These are phyloP conservation scores for Croton setiger DNA, from an alignment of 441 rosid genomes.

Conservation along the genomic window DNA sequence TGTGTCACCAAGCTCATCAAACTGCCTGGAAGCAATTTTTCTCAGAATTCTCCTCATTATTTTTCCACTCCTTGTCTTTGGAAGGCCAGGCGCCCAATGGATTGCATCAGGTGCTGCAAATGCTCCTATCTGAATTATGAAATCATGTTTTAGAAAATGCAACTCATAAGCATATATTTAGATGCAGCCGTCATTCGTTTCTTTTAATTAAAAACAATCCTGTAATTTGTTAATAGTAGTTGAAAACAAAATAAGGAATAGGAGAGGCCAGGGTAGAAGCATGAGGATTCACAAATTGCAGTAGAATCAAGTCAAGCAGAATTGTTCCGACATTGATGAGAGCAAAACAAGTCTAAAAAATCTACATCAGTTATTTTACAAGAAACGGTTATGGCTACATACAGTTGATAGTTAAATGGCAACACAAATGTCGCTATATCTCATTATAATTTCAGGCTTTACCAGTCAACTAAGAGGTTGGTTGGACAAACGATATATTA, in stretches of 20 bases:
- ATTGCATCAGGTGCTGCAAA: conserved; percentile 93
- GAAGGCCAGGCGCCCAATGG: conserved; percentile 94
- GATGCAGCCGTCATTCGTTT: background rate
- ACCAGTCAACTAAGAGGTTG: too few species aligned
- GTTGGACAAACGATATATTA: background rate
- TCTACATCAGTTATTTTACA: too few species aligned
- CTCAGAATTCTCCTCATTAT: conserved; percentile 93
- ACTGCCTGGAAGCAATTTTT: conserved; percentile 85
- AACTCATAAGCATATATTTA: background rate
- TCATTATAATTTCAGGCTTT: too few species aligned
- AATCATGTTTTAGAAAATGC: background rate
- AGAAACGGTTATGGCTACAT: too few species aligned
- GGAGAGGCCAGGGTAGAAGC: background rate
- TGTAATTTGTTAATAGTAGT: too few species aligned
- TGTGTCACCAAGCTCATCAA: conserved; percentile 87
- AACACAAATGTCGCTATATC: too few species aligned
- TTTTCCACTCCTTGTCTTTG: conserved; percentile 95
- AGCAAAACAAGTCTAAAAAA: background rate
- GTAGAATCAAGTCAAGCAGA: background rate
- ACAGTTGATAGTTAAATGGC: too few species aligned
- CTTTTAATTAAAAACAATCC: too few species aligned
- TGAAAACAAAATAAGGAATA: too few species aligned
- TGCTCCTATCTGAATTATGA: conserved; percentile 70
- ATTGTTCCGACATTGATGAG: background rate
- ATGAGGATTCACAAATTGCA: background rate